Base-by-base conservation (phyloP, 23 red algal species). In the Gracilaria gracilis region DNA sequence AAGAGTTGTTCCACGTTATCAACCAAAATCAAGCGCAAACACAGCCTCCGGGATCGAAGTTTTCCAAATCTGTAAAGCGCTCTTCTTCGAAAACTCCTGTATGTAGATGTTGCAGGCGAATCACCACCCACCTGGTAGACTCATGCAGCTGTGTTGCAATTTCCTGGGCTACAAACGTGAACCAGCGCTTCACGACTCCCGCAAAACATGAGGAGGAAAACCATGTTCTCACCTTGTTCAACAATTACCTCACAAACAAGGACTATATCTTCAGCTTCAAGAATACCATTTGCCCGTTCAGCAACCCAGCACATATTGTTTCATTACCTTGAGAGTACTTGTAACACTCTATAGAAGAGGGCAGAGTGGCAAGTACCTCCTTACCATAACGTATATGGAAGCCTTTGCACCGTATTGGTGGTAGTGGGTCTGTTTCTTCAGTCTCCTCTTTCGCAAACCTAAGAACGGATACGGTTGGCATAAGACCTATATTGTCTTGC, bases 221-320 rank as follows among this genome's bases (percentile, higher is more conserved):
- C n/a, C n/a, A n/a, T n/a, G n/a, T n/a, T n/a, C n/a, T n/a, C n/a
- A n/a, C n/a, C n/a, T n/a, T n/a, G n/a, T n/a, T n/a, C n/a, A n/a
- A n/a, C n/a, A n/a, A n/a, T n/a, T n/a, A n/a, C n/a, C n/a, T n/a
- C n/a, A n/a, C n/a, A n/a, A 13, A 64, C 59, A 19, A 24, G 59
- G 36, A 11, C 28, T 29, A 74, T 46, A 74, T 2, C 69, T 2
- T 38, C 32, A 74, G 21, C 44, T 46, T 74, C 23, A 74, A 20
- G 69, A 74, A 74, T 36, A 46, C 69, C 13, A 74, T 24, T 74
- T 74, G 69, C 28, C 69, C 69, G 39, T 37, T 74, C 34, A 74
- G 39, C 19, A 74, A 36, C 44, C 69, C 69, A 42, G 69, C 69
- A 24, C 69, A 74, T 5, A 74, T 23, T 74, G 36, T 74, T 25